Evolutionary conservation across 257 asterid genomes (phyloP).

Genomic region (Ligustrum vulgare): DNA sequence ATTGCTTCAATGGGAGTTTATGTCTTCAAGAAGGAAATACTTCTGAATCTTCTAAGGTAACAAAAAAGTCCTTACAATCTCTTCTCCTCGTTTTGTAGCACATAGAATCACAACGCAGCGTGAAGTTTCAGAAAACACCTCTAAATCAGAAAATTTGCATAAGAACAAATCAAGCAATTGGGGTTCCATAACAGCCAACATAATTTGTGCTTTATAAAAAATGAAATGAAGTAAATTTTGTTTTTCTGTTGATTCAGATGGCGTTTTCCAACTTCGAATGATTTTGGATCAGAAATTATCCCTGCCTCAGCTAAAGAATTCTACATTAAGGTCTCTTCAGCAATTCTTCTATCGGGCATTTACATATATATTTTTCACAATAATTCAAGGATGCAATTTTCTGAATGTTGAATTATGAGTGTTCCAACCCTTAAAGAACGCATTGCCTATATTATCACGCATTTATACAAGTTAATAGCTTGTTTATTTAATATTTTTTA

Average conservation of each 20-base stretch:
- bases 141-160: background rate
- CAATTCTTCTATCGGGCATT: conserved; percentile 4
- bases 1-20: conserved; percentile 99
- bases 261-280: conserved; percentile 98
- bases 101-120: conserved; percentile 11
- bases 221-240: conserved; percentile 12
- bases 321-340: conserved; percentile 48
- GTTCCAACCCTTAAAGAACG: background rate
- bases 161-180: conserved; percentile 6
- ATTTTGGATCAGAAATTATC: conserved; percentile 94
- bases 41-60: conserved; percentile 82
- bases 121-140: background rate
- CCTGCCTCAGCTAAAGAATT: conserved; percentile 92
- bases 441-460: background rate
- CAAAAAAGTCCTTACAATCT: background rate
- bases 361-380: background rate
- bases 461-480: background rate
- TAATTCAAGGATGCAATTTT: background rate
- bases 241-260: conserved; percentile 49
- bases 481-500: background rate
- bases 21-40: conserved; percentile 93
- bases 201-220: conserved; percentile 18
- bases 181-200: background rate
- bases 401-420: background rate
- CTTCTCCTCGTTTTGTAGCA: background rate